Conservation (phyloP, 257 asterid species). For the Solanum piurae region DNA sequence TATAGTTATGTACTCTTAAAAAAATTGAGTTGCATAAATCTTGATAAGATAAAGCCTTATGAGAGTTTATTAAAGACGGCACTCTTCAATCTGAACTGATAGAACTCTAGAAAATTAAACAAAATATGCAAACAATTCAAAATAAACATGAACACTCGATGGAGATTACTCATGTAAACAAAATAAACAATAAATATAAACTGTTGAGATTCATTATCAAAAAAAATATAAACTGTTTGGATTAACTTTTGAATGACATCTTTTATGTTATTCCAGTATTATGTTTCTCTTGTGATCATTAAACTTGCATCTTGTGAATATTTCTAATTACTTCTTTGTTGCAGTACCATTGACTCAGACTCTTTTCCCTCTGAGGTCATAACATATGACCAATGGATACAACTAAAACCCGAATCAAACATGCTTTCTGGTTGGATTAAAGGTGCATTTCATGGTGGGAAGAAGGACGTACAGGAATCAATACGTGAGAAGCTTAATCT, state of each 20-base stretch:
- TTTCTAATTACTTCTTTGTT: constrained; percentile 4
- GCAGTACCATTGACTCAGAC: constrained; percentile 46
- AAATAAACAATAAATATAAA: neutral
- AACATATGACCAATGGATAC: constrained; percentile 66
- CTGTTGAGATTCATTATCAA: neutral
- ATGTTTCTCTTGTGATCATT: neutral
- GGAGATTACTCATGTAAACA: neutral
- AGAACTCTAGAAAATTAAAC: neutral
- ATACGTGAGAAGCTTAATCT: constrained; percentile 43
- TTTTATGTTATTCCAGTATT: neutral
- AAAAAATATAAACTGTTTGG: neutral
- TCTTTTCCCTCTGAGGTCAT: constrained; percentile 71
- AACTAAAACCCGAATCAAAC: constrained; percentile 49
- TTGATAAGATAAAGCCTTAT: neutral
- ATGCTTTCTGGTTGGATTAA: constrained; percentile 68
- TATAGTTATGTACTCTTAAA: neutral
- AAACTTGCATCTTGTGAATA: neutral
- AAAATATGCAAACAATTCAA: neutral
- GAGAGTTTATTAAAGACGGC: neutral
- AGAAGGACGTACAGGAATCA: constrained; percentile 60
- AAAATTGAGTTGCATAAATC: neutral
- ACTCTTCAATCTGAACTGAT: neutral
- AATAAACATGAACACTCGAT: neutral
- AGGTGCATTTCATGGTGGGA: constrained; percentile 61
- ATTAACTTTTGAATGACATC: neutral